phyloP scores from a whole-genome alignment of 2,329 filamentous ascomycete species.

The Hortaea werneckii region DNA sequence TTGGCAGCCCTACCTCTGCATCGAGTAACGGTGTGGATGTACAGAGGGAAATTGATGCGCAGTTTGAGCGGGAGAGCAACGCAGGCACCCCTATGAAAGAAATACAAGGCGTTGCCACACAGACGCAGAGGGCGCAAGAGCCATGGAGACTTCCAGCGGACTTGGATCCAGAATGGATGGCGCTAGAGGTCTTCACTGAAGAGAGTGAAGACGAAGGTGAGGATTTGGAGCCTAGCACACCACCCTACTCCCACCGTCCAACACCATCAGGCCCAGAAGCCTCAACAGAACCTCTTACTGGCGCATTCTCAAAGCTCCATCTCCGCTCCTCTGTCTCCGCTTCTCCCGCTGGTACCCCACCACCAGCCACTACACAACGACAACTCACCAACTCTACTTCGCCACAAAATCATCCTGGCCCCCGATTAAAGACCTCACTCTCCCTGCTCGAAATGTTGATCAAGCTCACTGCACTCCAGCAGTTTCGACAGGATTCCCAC shows the following conservation, averaged over 20 bases:
- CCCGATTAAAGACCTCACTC: constrained; percentile 52
- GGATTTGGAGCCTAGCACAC: too few relatives aligned
- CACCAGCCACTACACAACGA: too few relatives aligned
- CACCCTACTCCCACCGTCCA: too few relatives aligned
- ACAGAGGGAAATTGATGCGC: constrained; percentile 36
- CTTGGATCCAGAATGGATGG: constrained; percentile 83
- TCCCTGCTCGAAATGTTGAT: constrained; percentile 84
- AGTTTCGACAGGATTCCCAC: constrained; percentile 83
- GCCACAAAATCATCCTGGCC: background rate
- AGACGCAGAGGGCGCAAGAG: constrained; percentile 9
- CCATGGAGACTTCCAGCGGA: constrained; percentile 58
- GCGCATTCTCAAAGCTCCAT: background rate
- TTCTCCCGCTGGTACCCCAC: too few relatives aligned
- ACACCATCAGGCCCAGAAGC: too few relatives aligned
- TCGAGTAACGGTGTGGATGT: constrained; percentile 23
- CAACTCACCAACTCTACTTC: too few relatives aligned
- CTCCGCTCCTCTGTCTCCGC: background rate
- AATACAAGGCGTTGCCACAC: background rate
- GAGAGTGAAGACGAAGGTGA: constrained; percentile 21
- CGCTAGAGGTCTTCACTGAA: constrained; percentile 72
- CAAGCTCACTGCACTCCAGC: constrained; percentile 74
- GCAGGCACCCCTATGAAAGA: constrained; percentile 10
- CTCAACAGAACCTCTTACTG: too few relatives aligned
- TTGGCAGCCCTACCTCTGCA: constrained; percentile 3
- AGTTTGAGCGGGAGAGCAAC: constrained; percentile 33